Evolutionary conservation across 2,329 filamentous ascomycete genomes (phyloP), one percentile per base, ranked within the genome.

Genomic region (Penicillium sp.): DNA sequence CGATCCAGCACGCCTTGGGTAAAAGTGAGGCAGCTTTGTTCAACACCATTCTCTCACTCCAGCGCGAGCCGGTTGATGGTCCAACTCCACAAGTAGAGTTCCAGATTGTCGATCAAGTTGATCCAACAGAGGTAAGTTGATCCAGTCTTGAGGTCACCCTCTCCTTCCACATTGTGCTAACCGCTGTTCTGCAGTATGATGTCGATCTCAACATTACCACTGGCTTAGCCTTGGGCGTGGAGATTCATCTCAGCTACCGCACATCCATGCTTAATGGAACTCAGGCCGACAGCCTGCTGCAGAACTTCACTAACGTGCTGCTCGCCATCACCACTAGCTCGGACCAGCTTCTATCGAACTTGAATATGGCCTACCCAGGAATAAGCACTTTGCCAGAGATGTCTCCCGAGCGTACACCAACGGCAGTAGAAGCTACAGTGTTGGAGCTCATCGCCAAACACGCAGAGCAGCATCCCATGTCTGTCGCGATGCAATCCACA

Each of bases 161-260:
- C 31, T 33, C 31, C 31, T 33, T 33, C 31, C 31, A 33, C 31
- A 33, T 34, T 15, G 22, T 34, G 28, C 42, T 44, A 34, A 44
- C 42, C 19, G 26, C n/a, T 44, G 28, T 13, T 17, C 10, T 22
- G 19, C 31, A 44, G 42, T 44, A 44, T 33, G 42, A 44, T 29
- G 42, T 44, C 31, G 42, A 44, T 33, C 42, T 44, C 28, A 44
- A 44, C 9, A 44, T 44, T 33, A 44, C 42, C 19, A 44, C 42
- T 15, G 42, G 42, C 12, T 31, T 34, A 7, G 17, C 19, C 19
- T 33, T 33, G 34, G 42, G 42, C 29, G 42, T 44, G 22, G 42
- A 44, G 29, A 44, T 44, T 29, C 42, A 44, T 24, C 32, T 44
- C 26, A 44, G 19, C 31, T 44, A 44, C 42, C 29, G 29, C n/a